A percentile compares a stretch with the other conserved stretches of the same genome.
Conservation (phyloP, 345 rosid species). For the Physaria fendleri region DNA sequence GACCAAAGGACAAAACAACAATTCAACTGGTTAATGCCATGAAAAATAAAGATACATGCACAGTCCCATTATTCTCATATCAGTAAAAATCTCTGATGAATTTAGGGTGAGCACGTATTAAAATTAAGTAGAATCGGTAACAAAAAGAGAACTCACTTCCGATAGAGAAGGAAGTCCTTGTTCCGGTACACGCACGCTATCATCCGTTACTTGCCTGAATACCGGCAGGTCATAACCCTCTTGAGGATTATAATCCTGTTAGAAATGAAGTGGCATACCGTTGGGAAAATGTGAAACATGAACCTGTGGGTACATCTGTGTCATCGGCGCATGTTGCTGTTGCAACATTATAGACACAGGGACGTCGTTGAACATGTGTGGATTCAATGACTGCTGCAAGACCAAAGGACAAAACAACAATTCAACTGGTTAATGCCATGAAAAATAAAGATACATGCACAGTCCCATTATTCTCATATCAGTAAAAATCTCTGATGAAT, state of each 20-base stretch:
- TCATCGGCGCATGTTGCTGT: conserved; percentile 49
- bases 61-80: neutral
- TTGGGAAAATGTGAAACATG: conserved; percentile 73
- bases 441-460: neutral
- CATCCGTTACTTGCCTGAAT: conserved; percentile 64
- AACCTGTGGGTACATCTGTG: conserved; percentile 87
- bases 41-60: neutral
- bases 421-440: neutral
- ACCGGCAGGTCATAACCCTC: conserved; percentile 62
- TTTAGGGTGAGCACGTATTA: neutral
- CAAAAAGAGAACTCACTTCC: conserved; percentile 43
- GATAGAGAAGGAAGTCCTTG: conserved; percentile 57
- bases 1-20: neutral
- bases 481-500: neutral
- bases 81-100: neutral
- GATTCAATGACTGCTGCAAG: conserved; percentile 38
- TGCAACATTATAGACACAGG: conserved; percentile 66
- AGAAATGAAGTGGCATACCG: conserved; percentile 78
- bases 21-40: neutral
- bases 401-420: neutral
- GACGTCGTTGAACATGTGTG: conserved; percentile 37
- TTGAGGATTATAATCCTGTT: conserved; percentile 34
- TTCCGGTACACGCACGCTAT: conserved; percentile 44
- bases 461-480: neutral
- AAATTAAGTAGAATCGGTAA: neutral